Conservation (phyloP, 441 rosid genomes). For the Syzygium malaccense region DNA sequence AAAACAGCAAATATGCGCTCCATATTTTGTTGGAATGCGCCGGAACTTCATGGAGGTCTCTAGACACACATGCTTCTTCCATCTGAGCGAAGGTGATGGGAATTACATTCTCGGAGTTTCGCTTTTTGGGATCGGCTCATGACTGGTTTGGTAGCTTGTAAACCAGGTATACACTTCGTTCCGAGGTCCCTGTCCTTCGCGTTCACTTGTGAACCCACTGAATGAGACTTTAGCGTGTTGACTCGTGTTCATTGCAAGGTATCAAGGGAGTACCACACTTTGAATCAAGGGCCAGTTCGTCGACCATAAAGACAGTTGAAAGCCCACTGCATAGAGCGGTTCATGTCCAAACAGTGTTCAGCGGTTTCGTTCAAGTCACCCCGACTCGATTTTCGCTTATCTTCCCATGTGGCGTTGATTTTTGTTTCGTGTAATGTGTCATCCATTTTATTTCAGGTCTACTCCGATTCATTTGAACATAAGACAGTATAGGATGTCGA, state of each 20-base stretch:
- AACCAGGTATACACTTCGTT: background rate
- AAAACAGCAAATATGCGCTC: no score
- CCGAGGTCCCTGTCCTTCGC: background rate
- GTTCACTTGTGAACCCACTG: background rate
- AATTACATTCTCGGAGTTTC: background rate
- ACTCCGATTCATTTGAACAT: background rate
- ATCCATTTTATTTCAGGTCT: background rate
- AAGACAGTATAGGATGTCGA: background rate
- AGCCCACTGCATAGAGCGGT: background rate
- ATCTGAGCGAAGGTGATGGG: background rate
- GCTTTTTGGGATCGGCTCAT: background rate
- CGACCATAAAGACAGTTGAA: background rate
- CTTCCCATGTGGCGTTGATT: background rate
- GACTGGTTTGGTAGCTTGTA: background rate
- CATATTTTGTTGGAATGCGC: no score
- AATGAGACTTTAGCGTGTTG: background rate
- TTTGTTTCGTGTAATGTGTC: background rate
- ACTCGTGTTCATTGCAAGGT: background rate
- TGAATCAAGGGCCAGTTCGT: background rate
- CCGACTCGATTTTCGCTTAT: background rate
- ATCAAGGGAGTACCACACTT: background rate
- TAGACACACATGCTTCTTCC: no score
- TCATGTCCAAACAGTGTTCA: background rate
- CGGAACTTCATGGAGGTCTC: no score
- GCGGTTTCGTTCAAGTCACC: background rate